A percentile compares a stretch with the other conserved stretches of the same genome.
Conservation (phyloP, 345 rosid genomes). For the Linum usitatissimum region DNA sequence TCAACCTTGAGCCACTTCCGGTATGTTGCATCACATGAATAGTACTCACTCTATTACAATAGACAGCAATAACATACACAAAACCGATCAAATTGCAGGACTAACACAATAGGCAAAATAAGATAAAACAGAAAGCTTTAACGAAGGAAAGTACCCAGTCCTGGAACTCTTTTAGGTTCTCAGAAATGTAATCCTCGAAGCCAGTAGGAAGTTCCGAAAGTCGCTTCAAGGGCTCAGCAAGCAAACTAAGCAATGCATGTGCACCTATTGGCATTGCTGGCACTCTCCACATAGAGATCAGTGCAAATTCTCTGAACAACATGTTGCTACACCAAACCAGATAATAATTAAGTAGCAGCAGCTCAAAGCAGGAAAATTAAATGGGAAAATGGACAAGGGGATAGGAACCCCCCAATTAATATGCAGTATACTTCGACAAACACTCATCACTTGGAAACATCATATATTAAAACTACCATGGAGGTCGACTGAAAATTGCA, state of each 20-base stretch:
- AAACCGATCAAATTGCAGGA: background rate
- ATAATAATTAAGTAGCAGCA: constrained; percentile 5
- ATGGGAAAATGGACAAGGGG: background rate
- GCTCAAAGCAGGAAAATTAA: constrained; percentile 1
- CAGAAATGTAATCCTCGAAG: constrained; percentile 51
- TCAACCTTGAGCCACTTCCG: constrained; percentile 91
- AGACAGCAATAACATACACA: constrained; percentile 8
- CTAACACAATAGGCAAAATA: constrained; percentile 8
- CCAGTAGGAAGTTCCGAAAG: constrained; percentile 58
- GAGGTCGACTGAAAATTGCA: background rate
- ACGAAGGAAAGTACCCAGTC: constrained; percentile 55
- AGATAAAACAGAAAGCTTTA: constrained; percentile 10
- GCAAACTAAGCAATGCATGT: constrained; percentile 73
- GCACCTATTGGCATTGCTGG: constrained; percentile 98
- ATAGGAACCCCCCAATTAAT: background rate
- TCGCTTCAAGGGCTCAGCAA: constrained; percentile 98
- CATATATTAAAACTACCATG: background rate
- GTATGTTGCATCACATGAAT: constrained; percentile 90
- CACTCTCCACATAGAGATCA: constrained; percentile 97
- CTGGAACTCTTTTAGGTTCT: constrained; percentile 77
- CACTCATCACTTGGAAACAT: background rate
- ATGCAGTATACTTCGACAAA: background rate
- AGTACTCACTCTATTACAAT: constrained; percentile 59
- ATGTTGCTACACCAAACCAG: constrained; percentile 49
- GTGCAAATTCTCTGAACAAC: constrained; percentile 85